Conservation (phyloP, 2,329 filamentous ascomycete species). For the Teratosphaeria zuluensis region DNA sequence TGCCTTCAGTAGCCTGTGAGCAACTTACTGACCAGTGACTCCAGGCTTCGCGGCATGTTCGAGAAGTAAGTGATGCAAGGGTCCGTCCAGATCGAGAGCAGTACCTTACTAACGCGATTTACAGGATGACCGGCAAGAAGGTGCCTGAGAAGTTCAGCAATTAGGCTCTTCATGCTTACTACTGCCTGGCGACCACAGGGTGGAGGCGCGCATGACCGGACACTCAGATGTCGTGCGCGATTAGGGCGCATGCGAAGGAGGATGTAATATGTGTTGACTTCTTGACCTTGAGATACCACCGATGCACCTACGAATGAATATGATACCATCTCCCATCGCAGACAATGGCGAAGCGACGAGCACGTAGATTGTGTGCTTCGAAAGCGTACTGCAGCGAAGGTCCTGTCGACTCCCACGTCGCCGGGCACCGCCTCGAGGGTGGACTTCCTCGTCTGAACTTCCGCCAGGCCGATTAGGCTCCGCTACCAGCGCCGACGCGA, state of each 20-base stretch:
- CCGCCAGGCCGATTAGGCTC: no score
- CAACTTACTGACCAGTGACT: constrained; percentile 1
- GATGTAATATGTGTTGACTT: neutral
- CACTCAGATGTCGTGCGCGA: no score
- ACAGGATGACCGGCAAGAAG: constrained; percentile 10
- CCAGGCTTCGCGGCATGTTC: constrained; percentile 7
- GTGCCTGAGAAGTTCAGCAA: constrained; percentile 11
- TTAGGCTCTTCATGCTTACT: neutral
- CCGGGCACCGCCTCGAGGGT: no score
- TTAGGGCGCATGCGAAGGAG: neutral
- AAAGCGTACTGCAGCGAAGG: neutral
- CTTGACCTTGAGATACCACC: neutral
- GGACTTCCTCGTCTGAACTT: no score
- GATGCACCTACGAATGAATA: neutral
- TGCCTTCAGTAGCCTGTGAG: neutral
- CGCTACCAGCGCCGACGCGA: neutral
- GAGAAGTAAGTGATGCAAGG: constrained; percentile 5
- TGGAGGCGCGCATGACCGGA: no score
- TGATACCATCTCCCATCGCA: neutral
- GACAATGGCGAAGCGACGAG: neutral
- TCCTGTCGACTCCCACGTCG: neutral
- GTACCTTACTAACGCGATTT: neutral
- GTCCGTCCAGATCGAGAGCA: neutral
- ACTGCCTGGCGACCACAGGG: no score
- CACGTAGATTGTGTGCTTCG: neutral